phyloP scores from a whole-genome alignment of 768 basidiomycete genomes.

The Russula foetens region DNA sequence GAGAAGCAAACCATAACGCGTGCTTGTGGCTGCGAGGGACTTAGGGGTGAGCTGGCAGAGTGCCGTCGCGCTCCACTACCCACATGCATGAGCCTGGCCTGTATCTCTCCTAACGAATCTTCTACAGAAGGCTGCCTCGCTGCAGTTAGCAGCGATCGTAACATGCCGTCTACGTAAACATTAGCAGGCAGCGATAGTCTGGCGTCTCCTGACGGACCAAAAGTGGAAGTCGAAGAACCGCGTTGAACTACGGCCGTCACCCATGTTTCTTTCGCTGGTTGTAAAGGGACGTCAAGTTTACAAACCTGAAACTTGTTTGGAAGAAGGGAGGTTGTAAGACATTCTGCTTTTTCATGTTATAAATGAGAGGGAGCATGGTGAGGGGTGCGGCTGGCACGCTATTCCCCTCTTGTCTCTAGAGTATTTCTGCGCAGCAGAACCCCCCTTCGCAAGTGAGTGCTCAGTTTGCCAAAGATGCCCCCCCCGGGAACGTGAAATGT shows the following conservation, averaged over 20 bases:
- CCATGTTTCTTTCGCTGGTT: conserved; percentile 6
- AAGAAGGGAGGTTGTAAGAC: conserved; percentile 10
- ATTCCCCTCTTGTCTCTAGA: conserved; percentile 10
- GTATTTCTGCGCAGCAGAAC: neutral
- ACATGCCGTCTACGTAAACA: conserved; percentile 16
- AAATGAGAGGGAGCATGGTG: conserved; percentile 13
- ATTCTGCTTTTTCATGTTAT: conserved; percentile 12
- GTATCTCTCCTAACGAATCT: conserved; percentile 12
- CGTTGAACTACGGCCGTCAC: neutral
- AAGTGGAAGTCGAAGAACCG: conserved; percentile 7
- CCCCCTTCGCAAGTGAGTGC: conserved; percentile 6
- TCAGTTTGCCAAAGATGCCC: conserved; percentile 2
- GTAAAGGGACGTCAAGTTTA: conserved; percentile 11
- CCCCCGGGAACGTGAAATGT: conserved; percentile 1
- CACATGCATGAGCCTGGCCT: conserved; percentile 5
- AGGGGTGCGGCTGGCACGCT: conserved; percentile 7
- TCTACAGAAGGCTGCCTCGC: conserved; percentile 17
- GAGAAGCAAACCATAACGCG: neutral
- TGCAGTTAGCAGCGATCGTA: conserved; percentile 13
- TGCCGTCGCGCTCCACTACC: neutral
- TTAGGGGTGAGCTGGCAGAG: neutral
- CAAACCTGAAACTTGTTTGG: conserved; percentile 11
- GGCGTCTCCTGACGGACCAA: conserved; percentile 4
- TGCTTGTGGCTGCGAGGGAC: neutral
- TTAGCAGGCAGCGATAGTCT: conserved; percentile 8